Conservation (phyloP, 805 yeast species). For the Saccharomycopsis fodiens region DNA sequence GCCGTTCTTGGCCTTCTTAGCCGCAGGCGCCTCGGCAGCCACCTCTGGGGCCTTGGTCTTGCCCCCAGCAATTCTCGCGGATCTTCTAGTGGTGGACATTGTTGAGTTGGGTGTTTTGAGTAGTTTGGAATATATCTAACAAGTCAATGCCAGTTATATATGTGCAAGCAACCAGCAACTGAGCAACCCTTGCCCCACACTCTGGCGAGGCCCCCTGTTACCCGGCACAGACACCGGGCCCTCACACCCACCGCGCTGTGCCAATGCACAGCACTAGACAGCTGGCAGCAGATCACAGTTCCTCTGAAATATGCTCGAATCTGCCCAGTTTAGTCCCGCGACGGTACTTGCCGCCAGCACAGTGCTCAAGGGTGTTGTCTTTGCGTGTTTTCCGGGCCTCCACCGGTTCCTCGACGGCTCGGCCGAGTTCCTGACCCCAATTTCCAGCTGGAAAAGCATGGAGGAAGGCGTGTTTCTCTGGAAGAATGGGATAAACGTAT, state of each 20-base stretch:
- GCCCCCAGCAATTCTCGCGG: slow-evolving; percentile 14
- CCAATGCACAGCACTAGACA: no score
- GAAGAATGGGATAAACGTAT: slow-evolving; percentile 51
- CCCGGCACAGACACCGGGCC: no score
- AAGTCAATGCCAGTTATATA: no score
- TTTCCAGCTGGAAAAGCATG: slow-evolving; percentile 57
- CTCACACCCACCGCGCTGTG: no score
- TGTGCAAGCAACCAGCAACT: no score
- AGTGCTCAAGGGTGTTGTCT: slow-evolving; percentile 4
- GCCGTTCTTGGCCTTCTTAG: not conserved
- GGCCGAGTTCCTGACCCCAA: slow-evolving; percentile 65
- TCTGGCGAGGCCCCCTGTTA: no score
- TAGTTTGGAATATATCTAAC: no score
- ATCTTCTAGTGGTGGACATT: slow-evolving; percentile 12
- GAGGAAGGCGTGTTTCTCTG: slow-evolving; percentile 62
- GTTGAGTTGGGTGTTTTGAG: no score
- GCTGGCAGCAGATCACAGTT: no score
- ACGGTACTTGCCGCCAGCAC: not conserved
- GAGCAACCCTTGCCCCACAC: no score
- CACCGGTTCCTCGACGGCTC: slow-evolving; percentile 36
- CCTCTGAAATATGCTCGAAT: no score
- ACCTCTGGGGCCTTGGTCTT: not conserved
- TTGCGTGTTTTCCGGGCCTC: slow-evolving; percentile 24
- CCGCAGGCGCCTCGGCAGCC: not conserved
- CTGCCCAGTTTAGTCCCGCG: not conserved